phyloP scores from a whole-genome alignment of 192 early-diverging fungal species.

The Allomyces arbusculus region DNA sequence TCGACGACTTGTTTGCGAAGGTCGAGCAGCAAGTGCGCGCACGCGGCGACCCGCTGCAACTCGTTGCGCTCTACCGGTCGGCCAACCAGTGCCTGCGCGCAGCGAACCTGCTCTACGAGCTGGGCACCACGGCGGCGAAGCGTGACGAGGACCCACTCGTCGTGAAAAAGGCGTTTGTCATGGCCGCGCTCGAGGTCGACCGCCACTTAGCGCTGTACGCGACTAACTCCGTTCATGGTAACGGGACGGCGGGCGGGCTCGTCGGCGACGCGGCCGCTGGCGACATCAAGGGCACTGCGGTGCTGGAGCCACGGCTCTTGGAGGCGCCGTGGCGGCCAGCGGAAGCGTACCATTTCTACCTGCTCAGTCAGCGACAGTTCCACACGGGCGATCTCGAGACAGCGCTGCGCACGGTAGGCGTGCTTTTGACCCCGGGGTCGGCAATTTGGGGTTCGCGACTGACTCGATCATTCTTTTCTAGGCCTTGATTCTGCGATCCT shows the following conservation, averaged over 20 bases:
- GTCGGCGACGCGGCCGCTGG: too few relatives aligned
- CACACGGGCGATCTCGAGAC: conserved; percentile 22
- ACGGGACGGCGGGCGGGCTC: too few relatives aligned
- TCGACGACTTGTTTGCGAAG: conserved; percentile 17
- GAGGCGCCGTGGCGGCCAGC: conserved; percentile 36
- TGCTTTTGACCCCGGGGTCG: background rate
- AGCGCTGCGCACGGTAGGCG: conserved; percentile 23
- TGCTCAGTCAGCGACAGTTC: conserved; percentile 31
- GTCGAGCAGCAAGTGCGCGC: conserved; percentile 21
- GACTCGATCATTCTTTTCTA: conserved; percentile 1
- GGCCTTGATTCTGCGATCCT: conserved; percentile 25
- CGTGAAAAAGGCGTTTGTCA: conserved; percentile 34
- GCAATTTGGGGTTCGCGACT: too few relatives aligned
- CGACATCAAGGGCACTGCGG: conserved; percentile 6
- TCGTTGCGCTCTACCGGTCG: conserved; percentile 29
- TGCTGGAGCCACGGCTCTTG: conserved; percentile 16
- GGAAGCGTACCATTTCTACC: conserved; percentile 37
- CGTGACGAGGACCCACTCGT: conserved; percentile 14
- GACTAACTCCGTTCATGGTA: conserved; percentile 19
- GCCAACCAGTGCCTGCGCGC: conserved; percentile 33
- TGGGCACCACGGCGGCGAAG: conserved; percentile 22
- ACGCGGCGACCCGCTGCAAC: conserved; percentile 13
- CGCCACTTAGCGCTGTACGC: conserved; percentile 17
- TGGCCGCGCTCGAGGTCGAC: conserved; percentile 35
- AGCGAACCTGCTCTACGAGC: conserved; percentile 22